These are phyloP conservation scores for Hericium erinaceus DNA, from an alignment of 768 basidiomycete species.

Conservation along the genomic window DNA sequence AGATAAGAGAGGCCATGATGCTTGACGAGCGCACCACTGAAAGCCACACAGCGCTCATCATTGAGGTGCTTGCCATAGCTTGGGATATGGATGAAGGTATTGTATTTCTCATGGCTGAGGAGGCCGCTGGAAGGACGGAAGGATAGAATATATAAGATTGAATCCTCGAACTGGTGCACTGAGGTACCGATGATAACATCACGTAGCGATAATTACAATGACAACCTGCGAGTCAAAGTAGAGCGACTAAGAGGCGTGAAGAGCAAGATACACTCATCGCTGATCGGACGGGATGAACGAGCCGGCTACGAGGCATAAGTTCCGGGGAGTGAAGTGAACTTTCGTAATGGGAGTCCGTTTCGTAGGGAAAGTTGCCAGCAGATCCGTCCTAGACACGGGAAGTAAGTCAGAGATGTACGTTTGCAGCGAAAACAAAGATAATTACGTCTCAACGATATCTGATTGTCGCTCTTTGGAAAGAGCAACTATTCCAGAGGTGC, in stretches of 20 bases:
- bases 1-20: no score
- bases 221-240: background rate
- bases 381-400: conserved; percentile 50
- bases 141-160: no score
- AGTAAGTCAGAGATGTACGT: conserved; percentile 5
- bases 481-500: conserved; percentile 4
- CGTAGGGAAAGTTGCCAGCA: conserved; percentile 87
- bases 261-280: conserved; percentile 3
- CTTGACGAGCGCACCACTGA: background rate
- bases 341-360: conserved; percentile 92
- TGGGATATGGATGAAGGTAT: background rate
- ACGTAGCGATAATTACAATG: background rate
- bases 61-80: background rate
- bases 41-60: background rate
- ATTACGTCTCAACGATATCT: conserved; percentile 65
- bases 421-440: conserved; percentile 7
- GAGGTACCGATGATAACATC: background rate
- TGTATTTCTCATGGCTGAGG: no score
- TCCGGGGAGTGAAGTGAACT: conserved; percentile 90
- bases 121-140: no score
- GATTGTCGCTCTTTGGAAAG: conserved; percentile 28
- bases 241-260: background rate
- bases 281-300: conserved; percentile 52
- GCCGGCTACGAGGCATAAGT: conserved; percentile 86
- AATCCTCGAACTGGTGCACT: no score